Evolutionary conservation across 2,329 filamentous ascomycete genomes (phyloP), one percentile per base, ranked within the genome.

Genomic region (Trematosphaeria pertusa): DNA sequence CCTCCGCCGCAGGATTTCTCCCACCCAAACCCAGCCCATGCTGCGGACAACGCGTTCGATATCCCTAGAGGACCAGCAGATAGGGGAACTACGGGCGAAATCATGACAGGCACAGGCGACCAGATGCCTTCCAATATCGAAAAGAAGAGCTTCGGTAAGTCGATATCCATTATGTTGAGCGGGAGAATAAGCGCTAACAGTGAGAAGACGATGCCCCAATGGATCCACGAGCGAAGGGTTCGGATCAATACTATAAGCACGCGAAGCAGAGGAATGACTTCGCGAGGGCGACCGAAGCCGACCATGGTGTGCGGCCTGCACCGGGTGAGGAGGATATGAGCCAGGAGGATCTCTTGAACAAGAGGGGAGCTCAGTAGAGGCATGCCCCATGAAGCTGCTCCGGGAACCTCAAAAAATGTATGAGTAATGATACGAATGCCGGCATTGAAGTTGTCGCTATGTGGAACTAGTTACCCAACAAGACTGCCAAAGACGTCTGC

Each of bases 21-120:
- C 35, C 58, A 61, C 20, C 62, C 73, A 31, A 67, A 72, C 18
- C 66, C 70, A 19, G 73, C 73, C n/a, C 65, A 69, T 14, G 78
- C 76, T 0, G 78, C 75, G 6, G 75, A 78, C 48, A 81, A 82
- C 48, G 60, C 70, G 6, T 75, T 70, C 22, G 76, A 80, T 36
- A 73, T 81, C 46, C 74, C 80, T 3, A 61, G 68, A 28, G 52
- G 56, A 8, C 43, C 56, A 32, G 55, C 52, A 28, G 71, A 73
- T 48, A 60, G 56, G 3, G 69, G 68, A 9, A 52, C 57, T 2
- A 72, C 69, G 2, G 67, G 56, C 3, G 71, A 72, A 21, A 62
- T 73, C 15, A 50, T 69, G 12, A 71, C 67, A 4, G 72, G 62
- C 12, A 67, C 51, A 8, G 70, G 68, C 6, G 65, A 71, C 31